These are phyloP conservation scores for Camellia oleifera DNA, from an alignment of 179 eudicot genomes.

Conservation along the genomic window DNA sequence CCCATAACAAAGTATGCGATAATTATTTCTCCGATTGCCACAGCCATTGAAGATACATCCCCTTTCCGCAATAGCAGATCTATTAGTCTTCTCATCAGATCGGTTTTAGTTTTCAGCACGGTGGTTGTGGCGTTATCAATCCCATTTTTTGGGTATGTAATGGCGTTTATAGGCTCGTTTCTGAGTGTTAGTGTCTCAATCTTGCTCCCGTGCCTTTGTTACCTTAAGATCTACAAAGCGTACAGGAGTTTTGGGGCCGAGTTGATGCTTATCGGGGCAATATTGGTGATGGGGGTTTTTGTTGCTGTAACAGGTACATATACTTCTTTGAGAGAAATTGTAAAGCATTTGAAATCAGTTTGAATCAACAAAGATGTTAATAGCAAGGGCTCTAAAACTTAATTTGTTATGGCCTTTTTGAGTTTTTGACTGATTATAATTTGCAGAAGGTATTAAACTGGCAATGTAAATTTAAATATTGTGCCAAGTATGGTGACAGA, in stretches of 20 bases:
- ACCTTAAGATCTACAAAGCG: slow-evolving; percentile 38
- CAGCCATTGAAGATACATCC: slow-evolving; percentile 36
- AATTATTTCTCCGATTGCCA: slow-evolving; percentile 39
- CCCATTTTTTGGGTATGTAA: slow-evolving; percentile 54
- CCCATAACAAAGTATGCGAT: slow-evolving; percentile 53
- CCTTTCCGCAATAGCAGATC: slow-evolving; percentile 16
- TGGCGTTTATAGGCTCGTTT: slow-evolving; percentile 53
- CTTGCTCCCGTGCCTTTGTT: slow-evolving; percentile 51
- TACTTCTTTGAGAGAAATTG: slow-evolving; percentile 38
- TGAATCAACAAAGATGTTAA: not conserved
- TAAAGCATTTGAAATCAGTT: slow-evolving; percentile 18
- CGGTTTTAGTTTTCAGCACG: slow-evolving; percentile 37
- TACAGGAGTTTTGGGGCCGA: slow-evolving; percentile 26
- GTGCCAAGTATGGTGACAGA: too few relatives aligned
- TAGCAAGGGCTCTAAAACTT: too few relatives aligned
- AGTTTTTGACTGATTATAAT: too few relatives aligned
- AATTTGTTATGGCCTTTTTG: too few relatives aligned
- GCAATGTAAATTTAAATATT: too few relatives aligned
- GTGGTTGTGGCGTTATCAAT: slow-evolving; percentile 36
- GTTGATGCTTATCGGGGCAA: slow-evolving; percentile 25
- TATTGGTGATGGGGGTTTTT: slow-evolving; percentile 33
- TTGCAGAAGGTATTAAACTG: too few relatives aligned
- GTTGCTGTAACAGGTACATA: slow-evolving; percentile 44
- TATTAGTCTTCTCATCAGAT: slow-evolving; percentile 33
- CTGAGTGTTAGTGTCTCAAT: slow-evolving; percentile 40